Evolutionary conservation across 83 land plant genomes (phyloP), one percentile per base, ranked within the genome.

Genomic region (Picea abies): DNA sequence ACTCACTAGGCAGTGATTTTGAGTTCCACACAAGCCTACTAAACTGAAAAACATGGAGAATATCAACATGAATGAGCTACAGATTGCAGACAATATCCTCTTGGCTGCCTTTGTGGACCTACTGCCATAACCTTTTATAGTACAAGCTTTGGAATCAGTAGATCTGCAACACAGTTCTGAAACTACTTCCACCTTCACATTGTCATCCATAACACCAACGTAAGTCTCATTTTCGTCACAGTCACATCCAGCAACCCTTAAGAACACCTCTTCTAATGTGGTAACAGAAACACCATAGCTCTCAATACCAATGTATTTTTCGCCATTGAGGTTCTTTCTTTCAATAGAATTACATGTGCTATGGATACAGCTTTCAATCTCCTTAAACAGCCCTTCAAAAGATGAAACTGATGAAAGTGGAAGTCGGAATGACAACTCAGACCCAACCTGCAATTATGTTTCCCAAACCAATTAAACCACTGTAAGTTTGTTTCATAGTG

Each of bases 251-350:
- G 99, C 92, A 83, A 96, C 95, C 78, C 93, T 91, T 20, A 96
- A 82, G 81, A 96, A 96, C 17, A 96, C 99, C 84, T 96, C 99
- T 84, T 96, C 99, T 85, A 94, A 81, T 63, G 99, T 96, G 3
- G 99, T 96, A n/a, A 96, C 97, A 68, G 99, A 96, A 58, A 96
- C 92, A 19, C 99, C 99, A 84, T 91, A 96, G 79, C 99, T 91
- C 80, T 93, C 94, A 79, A 94, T 91, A 41, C 92, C 88, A 87
- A 76, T 15, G 44, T 32, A 39, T 39, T 82, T 19, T 25, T 81
- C 78, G 20, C 20, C 60, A 25, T 81, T 81, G 8, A 14, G 78
- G 80, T 19, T 25, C 29, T n/a, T 62, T 19, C 32, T 60, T 26
- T 56, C 73, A 56, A n/a, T 66, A 69, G 64, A 22, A 69, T 37